Evolutionary conservation across 345 rosid genomes (phyloP), one percentile per base, ranked within the genome.

Genomic region (Eucalyptus decipiens): DNA sequence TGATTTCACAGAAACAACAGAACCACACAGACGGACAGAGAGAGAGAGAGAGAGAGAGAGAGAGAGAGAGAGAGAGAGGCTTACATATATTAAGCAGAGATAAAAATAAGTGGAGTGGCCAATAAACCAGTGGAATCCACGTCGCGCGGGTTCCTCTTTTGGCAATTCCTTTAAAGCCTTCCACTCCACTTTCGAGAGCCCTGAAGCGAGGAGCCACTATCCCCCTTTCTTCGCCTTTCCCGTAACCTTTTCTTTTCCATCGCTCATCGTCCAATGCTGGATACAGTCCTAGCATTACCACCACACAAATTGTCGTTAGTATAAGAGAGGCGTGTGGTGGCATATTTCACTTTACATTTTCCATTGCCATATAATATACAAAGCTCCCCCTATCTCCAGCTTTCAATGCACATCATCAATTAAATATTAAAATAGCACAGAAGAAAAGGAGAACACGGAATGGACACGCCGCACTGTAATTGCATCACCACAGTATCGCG

Each of bases 271-370:
- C 83, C 34, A 50, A n/a, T 86, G 45, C 86, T 30, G 65, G 65
- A 19, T 51, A 89, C 90, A 89, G 67, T 86, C 85, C 85, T 49
- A 42, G 69, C 88, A 89, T 86, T 18, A 28, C 49, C 62, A 62
- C 85, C 88, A 86, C 88, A 47, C 34, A 72, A 30, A 24, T 42
- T 88, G 90, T 52, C 72, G 48, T 87, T 90, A 88, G 88, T 54
- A 87, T 42, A 89, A 89, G 69, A 72, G 24, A 65, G 69, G 60
- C 90, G 86, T 19, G 87, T 94, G 94, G 92, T 92, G 95, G 87
- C 92, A 90, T 62, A 28, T 89, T 88, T 94, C 92, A 89, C 95
- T 94, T 92, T 67, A 30, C 47, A 80, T 37, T 92, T 90, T 88
- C 80, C 62, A 80, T 56, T 90, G 86, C 91, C 90, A 87, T 76